Conservation (phyloP, 2,329 filamentous ascomycete genomes). For the Xylaria arbuscula region DNA sequence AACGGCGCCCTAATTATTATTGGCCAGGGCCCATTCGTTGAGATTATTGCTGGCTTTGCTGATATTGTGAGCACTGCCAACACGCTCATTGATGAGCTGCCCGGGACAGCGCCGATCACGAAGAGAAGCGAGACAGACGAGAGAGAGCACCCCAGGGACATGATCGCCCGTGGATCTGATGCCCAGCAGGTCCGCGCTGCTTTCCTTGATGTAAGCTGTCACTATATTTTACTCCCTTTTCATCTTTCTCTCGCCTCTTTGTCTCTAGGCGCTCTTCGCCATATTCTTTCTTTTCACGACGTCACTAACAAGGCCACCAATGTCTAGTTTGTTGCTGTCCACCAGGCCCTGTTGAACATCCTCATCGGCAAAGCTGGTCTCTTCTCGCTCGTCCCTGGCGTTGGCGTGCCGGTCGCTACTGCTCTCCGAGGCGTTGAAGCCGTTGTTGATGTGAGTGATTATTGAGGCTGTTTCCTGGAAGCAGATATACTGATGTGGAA, state of each 20-base stretch:
- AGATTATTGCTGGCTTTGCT: conserved; percentile 23
- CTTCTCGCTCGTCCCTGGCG: conserved; percentile 21
- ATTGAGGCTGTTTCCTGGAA: neutral
- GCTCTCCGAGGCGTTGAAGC: conserved; percentile 31
- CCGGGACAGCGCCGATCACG: conserved; percentile 5
- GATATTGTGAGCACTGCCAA: conserved; percentile 33
- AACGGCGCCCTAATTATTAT: conserved; percentile 29
- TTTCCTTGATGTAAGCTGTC: conserved; percentile 31
- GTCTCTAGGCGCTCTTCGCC: neutral
- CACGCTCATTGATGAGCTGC: conserved; percentile 2
- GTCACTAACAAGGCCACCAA: neutral
- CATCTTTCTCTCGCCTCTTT: neutral
- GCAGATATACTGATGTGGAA: neutral
- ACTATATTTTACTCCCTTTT: neutral
- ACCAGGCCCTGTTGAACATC: conserved; percentile 34
- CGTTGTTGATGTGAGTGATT: conserved; percentile 33
- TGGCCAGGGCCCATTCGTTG: conserved; percentile 31
- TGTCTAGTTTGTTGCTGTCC: conserved; percentile 34
- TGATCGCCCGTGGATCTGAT: conserved; percentile 23
- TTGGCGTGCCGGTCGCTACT: conserved; percentile 30
- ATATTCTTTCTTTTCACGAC: neutral
- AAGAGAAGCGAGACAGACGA: conserved; percentile 9
- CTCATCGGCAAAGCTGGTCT: conserved; percentile 36
- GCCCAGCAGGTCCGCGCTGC: conserved; percentile 31
- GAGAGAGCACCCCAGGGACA: conserved; percentile 22